Percentiles rank a stretch among this genome's conserved stretches.
Conservation (phyloP, 2,329 filamentous ascomycete genomes). For the Cordyceps cateniannulata region DNA sequence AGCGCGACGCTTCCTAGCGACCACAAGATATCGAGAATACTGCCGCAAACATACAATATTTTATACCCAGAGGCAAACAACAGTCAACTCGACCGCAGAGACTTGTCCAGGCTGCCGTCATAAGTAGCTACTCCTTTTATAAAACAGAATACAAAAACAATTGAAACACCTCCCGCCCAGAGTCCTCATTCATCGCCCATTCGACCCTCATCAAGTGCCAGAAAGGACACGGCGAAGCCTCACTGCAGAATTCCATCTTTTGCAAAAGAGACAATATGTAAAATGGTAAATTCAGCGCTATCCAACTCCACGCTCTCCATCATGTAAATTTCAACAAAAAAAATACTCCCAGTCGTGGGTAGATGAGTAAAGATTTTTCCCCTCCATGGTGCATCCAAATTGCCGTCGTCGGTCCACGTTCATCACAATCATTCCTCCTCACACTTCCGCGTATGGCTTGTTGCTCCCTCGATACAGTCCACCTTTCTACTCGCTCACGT, state of each 20-base stretch:
- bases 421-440: background rate
- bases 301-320: slow-evolving; percentile 8
- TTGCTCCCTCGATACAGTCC: too few species aligned
- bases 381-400: background rate
- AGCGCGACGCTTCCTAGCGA: background rate
- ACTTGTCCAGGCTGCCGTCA: background rate
- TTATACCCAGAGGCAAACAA: background rate
- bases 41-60: background rate
- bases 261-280: background rate
- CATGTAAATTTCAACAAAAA: background rate
- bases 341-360: background rate
- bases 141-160: background rate
- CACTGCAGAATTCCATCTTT: too few species aligned
- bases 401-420: background rate
- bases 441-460: too few species aligned
- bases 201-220: background rate
- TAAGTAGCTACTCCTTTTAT: background rate
- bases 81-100: background rate
- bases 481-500: slow-evolving; percentile 13
- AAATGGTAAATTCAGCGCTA: slow-evolving; percentile 3
- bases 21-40: background rate
- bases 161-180: background rate
- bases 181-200: background rate
- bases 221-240: too few species aligned
- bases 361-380: background rate